Evolutionary conservation across 2,329 filamentous ascomycete species (phyloP).

Genomic region (Cladosporium sphaerospermum): DNA sequence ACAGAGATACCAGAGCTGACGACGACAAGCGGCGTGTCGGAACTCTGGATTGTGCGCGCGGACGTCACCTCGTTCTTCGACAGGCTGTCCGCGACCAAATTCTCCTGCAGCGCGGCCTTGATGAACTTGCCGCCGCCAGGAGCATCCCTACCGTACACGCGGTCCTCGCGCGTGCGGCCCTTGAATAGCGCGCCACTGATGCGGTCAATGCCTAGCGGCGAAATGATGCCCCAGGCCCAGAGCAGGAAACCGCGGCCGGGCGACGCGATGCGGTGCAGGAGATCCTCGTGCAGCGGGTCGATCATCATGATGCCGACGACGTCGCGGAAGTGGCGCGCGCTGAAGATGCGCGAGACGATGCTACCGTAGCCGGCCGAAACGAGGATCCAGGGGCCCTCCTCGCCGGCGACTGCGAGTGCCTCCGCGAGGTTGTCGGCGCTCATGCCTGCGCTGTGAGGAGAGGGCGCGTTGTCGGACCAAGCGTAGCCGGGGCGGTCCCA

Average conservation of each 20-base stretch:
- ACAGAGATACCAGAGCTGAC: slow-evolving; percentile 75
- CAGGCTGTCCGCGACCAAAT: slow-evolving; percentile 75
- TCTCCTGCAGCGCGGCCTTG: slow-evolving; percentile 89
- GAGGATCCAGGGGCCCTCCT: slow-evolving; percentile 82
- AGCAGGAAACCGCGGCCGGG: slow-evolving; percentile 71
- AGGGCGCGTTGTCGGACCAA: slow-evolving; percentile 87
- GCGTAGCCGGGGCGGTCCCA: slow-evolving; percentile 86
- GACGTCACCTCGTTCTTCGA: slow-evolving; percentile 75
- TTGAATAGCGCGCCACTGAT: slow-evolving; percentile 74
- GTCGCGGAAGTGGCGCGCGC: slow-evolving; percentile 68
- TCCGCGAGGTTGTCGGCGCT: slow-evolving; percentile 84
- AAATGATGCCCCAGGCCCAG: slow-evolving; percentile 80
- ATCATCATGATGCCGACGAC: slow-evolving; percentile 77
- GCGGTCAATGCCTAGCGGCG: slow-evolving; percentile 77
- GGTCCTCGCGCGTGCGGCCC: slow-evolving; percentile 72
- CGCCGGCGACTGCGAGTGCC: slow-evolving; percentile 70
- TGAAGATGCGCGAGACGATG: slow-evolving; percentile 86
- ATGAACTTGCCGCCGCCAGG: slow-evolving; percentile 78
- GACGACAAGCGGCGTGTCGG: slow-evolving; percentile 69
- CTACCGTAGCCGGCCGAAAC: slow-evolving; percentile 81
- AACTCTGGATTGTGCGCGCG: slow-evolving; percentile 69
- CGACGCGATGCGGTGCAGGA: slow-evolving; percentile 61
- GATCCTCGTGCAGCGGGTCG: slow-evolving; percentile 83
- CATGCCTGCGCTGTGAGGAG: slow-evolving; percentile 88
- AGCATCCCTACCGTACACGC: slow-evolving; percentile 73